phyloP scores from a whole-genome alignment of 2,329 filamentous ascomycete species.

The Chrysosphaeria jannelii region DNA sequence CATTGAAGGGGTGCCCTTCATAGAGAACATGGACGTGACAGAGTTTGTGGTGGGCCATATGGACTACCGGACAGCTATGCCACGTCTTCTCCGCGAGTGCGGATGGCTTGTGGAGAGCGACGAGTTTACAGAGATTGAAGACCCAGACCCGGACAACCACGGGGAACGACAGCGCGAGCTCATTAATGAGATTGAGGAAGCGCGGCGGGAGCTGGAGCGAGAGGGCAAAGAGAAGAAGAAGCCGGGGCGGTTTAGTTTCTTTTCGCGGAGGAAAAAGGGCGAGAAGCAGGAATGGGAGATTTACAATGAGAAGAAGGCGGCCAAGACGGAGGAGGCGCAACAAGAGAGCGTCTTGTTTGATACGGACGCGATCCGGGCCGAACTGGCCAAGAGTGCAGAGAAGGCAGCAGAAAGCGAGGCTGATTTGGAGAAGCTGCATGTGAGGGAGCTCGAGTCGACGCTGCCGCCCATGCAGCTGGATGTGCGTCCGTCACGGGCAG shows the following conservation, averaged over 20 bases:
- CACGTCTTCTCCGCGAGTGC: conserved; percentile 53
- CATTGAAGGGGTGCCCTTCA: conserved; percentile 41
- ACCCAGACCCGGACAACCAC: conserved; percentile 88
- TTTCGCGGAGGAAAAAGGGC: conserved; percentile 51
- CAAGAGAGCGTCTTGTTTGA: conserved; percentile 59
- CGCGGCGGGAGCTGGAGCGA: conserved; percentile 56
- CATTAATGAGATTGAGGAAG: conserved; percentile 90
- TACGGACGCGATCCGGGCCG: conserved; percentile 72
- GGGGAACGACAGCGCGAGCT: conserved; percentile 64
- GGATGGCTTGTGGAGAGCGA: conserved; percentile 81
- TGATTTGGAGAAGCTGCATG: conserved; percentile 17
- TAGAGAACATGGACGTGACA: conserved; percentile 78
- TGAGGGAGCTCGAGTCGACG: conserved; percentile 64
- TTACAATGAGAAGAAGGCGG: conserved; percentile 34
- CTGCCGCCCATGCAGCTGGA: conserved; percentile 71
- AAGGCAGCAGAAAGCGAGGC: conserved; percentile 4
- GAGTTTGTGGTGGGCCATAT: conserved; percentile 73
- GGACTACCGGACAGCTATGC: conserved; percentile 87
- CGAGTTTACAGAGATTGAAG: conserved; percentile 89
- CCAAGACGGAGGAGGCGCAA: conserved; percentile 16
- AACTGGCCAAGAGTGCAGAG: conserved; percentile 40
- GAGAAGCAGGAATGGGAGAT: conserved; percentile 83
- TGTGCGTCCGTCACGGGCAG: conserved; percentile 8
- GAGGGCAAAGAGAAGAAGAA: conserved; percentile 32
- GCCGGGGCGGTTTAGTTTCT: conserved; percentile 35